Base-by-base conservation (phyloP, 371 early-diverging fungal genomes). In the Apophysomyces sp. region DNA sequence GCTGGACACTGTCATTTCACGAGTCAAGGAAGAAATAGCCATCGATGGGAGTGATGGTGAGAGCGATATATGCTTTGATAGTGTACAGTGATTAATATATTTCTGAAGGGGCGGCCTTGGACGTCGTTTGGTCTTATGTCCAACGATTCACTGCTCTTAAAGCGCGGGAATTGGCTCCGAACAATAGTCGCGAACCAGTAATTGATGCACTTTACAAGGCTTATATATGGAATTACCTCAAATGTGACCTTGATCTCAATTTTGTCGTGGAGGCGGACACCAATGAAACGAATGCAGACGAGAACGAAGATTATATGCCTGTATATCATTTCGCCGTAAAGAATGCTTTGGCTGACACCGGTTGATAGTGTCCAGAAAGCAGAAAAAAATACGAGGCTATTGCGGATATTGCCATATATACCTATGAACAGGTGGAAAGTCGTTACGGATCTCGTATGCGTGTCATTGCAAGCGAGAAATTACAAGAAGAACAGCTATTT, bases 401-500 rank as follows among this genome's bases (percentile, higher is more conserved):
- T 18, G 31, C 60, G 0, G 51, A 68, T 28, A 64, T 69, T 15
- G 26, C 29, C 3, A 13, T 32, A 7, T 21, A 72, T 27, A 57
- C 36, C 9, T 79, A 66, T 52, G 68, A 58, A 1, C 49, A 72
- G 40, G 60, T 72, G 5, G 54, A 55, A 4, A 36, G 61, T n/a
- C n/a, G 29, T 29, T 79, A 72, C 57, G 76, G 73, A 0, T 3
- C 27, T 16, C 58, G 57, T 0, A 39, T 79, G 13, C 61, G 63
- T 29, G 31, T 74, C 15, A 39, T 74, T 6, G 80, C 69, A 2
- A 52, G 56, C 1, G 26, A 59, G 13, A 30, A 69, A 30, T 51
- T 76, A 15, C 76, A 76, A 60, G 51, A 76, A 12, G 67, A 69
- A 12, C 80, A 76, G 31, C 51, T 79, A 4, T 65, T 34, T 32